Conservation (phyloP, 2,329 filamentous ascomycete genomes). For the Aspergillus unguis region DNA sequence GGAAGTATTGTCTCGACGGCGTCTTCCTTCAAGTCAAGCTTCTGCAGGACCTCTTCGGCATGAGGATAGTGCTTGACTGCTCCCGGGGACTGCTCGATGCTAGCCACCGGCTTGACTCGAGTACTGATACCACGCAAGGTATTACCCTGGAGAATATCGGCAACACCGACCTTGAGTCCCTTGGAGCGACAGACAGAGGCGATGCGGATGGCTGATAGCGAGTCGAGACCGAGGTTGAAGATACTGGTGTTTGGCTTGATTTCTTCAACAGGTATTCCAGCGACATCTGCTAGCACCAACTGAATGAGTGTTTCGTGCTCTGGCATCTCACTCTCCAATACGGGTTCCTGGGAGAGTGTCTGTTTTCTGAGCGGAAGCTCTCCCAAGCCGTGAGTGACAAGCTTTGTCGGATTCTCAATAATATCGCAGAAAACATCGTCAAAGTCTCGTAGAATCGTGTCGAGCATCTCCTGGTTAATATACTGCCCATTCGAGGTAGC, state of each 20-base stretch:
- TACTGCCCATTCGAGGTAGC: conserved; percentile 24
- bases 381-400: conserved; percentile 20
- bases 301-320: conserved; percentile 19
- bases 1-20: conserved; percentile 28
- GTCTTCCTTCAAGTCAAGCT: conserved; percentile 16
- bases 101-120: conserved; percentile 16
- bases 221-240: conserved; percentile 32
- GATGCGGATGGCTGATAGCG: conserved; percentile 30
- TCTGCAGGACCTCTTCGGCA: conserved; percentile 15
- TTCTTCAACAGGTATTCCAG: conserved; percentile 19
- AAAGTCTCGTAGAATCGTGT: conserved; percentile 19
- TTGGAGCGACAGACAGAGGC: conserved; percentile 26
- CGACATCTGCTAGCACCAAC: conserved; percentile 23
- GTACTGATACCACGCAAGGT: conserved; percentile 29
- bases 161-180: conserved; percentile 27
- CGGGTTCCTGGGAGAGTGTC: not conserved
- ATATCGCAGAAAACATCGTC: conserved; percentile 25
- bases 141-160: conserved; percentile 32
- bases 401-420: conserved; percentile 25
- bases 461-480: conserved; percentile 19
- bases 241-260: conserved; percentile 29
- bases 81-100: conserved; percentile 1
- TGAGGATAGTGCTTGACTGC: conserved; percentile 12
- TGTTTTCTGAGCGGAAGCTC: conserved; percentile 21
- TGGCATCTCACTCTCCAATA: conserved; percentile 4